Evolutionary conservation across 495 filamentous ascomycete genomes (phyloP), one percentile per base, ranked within the genome.

Genomic region (Talaromyces trachyspermus): DNA sequence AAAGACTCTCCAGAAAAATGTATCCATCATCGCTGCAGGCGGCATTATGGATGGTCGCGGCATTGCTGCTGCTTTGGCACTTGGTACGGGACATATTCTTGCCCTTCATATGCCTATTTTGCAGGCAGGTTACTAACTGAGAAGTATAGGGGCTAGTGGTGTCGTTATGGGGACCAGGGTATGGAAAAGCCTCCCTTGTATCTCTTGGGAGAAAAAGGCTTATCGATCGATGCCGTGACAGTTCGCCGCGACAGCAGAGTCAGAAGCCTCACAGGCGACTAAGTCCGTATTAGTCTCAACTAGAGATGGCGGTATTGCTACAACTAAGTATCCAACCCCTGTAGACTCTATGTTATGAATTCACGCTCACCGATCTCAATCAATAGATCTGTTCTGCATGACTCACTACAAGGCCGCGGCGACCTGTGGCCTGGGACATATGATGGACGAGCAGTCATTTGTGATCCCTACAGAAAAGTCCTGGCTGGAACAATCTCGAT

Each of bases 101-200:
- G 12, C 30, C 17, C 17, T 7, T 37, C 6, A 7, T 41, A 6
- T 10, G 27, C 9, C 19, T 11, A n/a, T 3, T 15, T 24, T 48
- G 0, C 2, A 15, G 10, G 0, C 36, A 8, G 4, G 7, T n/a
- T 8, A 14, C 42, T 12, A 18, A 35, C 22, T 40, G 7, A 42
- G 9, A 12, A n/a, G 25, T 22, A 30, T 42, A 59, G 58, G 56
- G 2, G 83, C 83, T 1, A 66, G 70, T 40, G 85, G 70, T 1
- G 75, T 73, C 11, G 83, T 80, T 2, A 66, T 89, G 60, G 85
- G 85, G 2, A 89, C 84, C 10, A 69, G 80, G 41, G 56, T 61
- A 37, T n/a, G 33, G 27, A 30, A 37, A 45, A 50, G 41, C 20
- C 33, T 11, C 20, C 9, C 17, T 2, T n/a, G n/a, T n/a, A n/a